These are phyloP conservation scores for Sporisorium scitamineum DNA, from an alignment of 1,284 basidiomycete species.

Conservation along the genomic window DNA sequence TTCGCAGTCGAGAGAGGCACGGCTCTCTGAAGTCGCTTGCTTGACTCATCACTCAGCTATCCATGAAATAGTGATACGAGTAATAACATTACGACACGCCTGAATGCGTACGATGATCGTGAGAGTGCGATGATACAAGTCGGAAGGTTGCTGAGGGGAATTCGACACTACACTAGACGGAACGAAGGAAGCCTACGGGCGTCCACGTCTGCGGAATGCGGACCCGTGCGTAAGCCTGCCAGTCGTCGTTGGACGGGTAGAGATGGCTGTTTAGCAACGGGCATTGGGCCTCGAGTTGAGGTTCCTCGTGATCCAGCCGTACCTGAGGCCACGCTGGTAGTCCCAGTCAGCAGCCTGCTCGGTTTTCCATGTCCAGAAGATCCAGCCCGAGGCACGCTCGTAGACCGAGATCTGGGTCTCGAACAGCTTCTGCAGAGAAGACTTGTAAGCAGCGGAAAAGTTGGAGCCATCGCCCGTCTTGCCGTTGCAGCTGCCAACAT, in stretches of 20 bases:
- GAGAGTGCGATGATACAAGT: neutral
- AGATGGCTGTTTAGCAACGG: conserved; percentile 24
- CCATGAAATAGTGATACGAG: neutral
- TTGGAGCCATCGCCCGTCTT: conserved; percentile 79
- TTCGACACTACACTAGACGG: neutral
- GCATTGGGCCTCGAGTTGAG: conserved; percentile 48
- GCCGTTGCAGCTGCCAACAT: conserved; percentile 80
- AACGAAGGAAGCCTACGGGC: neutral
- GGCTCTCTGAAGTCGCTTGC: conserved; percentile 16
- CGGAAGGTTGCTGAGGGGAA: neutral
- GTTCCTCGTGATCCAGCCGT: conserved; percentile 62
- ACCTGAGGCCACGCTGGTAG: conserved; percentile 64
- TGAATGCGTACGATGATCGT: conserved; percentile 1
- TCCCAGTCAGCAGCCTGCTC: conserved; percentile 68
- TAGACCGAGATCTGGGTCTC: conserved; percentile 77
- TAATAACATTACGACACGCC: neutral
- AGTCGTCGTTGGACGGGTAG: neutral
- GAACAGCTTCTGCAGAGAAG: conserved; percentile 83
- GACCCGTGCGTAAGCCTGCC: neutral
- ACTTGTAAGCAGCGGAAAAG: conserved; percentile 85
- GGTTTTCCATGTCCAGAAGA: conserved; percentile 87
- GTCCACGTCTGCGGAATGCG: neutral
- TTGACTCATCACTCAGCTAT: neutral
- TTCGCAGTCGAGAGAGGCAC: conserved; percentile 51
- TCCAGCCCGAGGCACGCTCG: conserved; percentile 75